phyloP scores from a whole-genome alignment of 768 basidiomycete species.

The Lepiota brunneoincarnata region DNA sequence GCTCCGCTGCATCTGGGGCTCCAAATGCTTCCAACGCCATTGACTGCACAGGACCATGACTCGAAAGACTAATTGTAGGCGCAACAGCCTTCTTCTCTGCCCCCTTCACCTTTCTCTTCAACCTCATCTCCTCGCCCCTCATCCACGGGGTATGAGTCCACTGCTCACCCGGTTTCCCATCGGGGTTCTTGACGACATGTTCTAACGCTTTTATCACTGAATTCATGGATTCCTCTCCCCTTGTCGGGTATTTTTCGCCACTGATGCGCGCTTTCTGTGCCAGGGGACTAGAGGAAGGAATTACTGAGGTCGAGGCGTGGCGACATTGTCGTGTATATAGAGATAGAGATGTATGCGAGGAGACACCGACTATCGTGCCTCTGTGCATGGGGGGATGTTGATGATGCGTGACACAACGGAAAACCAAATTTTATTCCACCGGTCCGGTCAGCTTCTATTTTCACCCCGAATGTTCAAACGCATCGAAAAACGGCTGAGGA shows the following conservation, averaged over 20 bases:
- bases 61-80: background rate
- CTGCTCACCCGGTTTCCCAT: conserved; percentile 17
- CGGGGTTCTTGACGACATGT: background rate
- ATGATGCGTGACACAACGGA: background rate
- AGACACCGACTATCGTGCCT: background rate
- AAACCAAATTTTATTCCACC: background rate
- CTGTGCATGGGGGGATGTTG: conserved; percentile 1
- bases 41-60: background rate
- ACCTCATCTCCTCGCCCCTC: conserved; percentile 38
- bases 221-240: background rate
- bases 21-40: background rate
- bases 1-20: background rate
- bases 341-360: background rate
- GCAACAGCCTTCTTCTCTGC: background rate
- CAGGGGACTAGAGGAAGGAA: background rate
- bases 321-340: conserved; percentile 27
- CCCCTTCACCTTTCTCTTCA: conserved; percentile 19
- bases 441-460: background rate
- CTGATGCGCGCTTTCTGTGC: background rate
- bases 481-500: conserved; percentile 62
- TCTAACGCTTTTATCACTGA: background rate
- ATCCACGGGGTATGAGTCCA: conserved; percentile 35
- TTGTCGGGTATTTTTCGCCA: background rate
- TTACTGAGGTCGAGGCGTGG: conserved; percentile 24
- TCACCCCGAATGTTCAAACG: conserved; percentile 68